Evolutionary conservation across 2,329 filamentous ascomycete species (phyloP), one percentile per base, ranked within the genome.

Genomic region (Fusarium burgessii): DNA sequence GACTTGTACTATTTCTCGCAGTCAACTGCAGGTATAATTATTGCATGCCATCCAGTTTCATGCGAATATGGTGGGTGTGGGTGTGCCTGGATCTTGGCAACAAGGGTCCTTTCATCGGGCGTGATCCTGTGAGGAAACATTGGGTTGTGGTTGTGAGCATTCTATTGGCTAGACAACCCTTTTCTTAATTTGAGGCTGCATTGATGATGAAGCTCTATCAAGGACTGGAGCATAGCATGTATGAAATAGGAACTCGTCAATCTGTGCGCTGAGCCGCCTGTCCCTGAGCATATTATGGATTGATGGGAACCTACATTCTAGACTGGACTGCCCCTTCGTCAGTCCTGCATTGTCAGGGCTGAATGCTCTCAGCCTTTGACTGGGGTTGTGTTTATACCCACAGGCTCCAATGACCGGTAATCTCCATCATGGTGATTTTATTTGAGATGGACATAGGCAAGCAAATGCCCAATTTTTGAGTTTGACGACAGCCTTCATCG

Each of bases 261-360:
- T 52, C 45, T 25, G 50, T 25, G 38, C 62, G 25, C 55, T 67
- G 57, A 46, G 13, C n/a, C 27, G 56, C 62, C 35, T 66, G 55
- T 49, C 61, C 54, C 52, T 60, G 54, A 43, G 27, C 46, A 15
- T 29, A 9, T 29, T 29, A 29, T 29, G 29, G 10, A 29, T 29
- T 32, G 49, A 41, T 42, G 57, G 46, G 25, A 54, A 23, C 47
- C 52, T 14, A 17, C 17, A 33, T 56, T 18, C 23, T 63, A 27
- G 27, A 63, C 52, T 68, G 33, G 27, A 10, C 23, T 32, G 27
- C 12, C 41, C 14, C 32, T 55, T 59, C 40, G n/a, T 70, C 62
- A 70, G 58, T 67, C 70, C 66, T 70, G 54, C 35, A 67, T 67
- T 42, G 23, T 72, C 70, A 70, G 61, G 69, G 61, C 66, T 70